phyloP scores from a whole-genome alignment of 1,284 basidiomycete species.

The Heterobasidion annosum region DNA sequence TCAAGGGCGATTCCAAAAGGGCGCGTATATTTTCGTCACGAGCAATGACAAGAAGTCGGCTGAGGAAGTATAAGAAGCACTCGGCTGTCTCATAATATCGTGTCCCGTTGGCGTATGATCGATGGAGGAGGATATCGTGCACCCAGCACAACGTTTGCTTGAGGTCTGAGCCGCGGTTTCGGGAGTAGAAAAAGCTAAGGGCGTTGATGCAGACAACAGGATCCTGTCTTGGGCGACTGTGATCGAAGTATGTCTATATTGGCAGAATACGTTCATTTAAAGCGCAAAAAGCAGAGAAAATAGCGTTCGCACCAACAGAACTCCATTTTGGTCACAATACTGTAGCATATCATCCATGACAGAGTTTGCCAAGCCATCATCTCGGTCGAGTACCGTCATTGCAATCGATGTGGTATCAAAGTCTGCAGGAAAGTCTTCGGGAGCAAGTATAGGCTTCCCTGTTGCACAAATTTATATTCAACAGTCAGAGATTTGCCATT shows the following conservation, averaged over 20 bases:
- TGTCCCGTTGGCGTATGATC: conserved; percentile 45
- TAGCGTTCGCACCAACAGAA: conserved; percentile 29
- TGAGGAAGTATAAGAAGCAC: conserved; percentile 44
- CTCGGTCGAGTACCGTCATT: conserved; percentile 28
- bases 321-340: conserved; percentile 38
- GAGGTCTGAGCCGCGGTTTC: conserved; percentile 38
- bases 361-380: conserved; percentile 24
- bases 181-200: conserved; percentile 36
- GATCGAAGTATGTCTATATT: conserved; percentile 43
- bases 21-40: conserved; percentile 23
- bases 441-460: no score
- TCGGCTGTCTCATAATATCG: conserved; percentile 46
- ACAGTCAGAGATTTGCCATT: conserved; percentile 17
- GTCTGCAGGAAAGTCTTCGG: no score
- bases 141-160: conserved; percentile 39
- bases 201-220: conserved; percentile 45
- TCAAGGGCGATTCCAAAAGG: conserved; percentile 28
- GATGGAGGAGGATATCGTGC: conserved; percentile 35
- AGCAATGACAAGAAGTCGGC: conserved; percentile 31
- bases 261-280: neutral
- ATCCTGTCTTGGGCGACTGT: conserved; percentile 39
- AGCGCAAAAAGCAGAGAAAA: neutral
- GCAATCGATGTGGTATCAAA: conserved; percentile 41
- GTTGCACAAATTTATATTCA: no score
- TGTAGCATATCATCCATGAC: conserved; percentile 47